Percentiles rank a stretch among this genome's conserved stretches.
These are phyloP conservation scores for Caloboletus firmus DNA, from an alignment of 1,284 basidiomycete species.

Conservation along the genomic window DNA sequence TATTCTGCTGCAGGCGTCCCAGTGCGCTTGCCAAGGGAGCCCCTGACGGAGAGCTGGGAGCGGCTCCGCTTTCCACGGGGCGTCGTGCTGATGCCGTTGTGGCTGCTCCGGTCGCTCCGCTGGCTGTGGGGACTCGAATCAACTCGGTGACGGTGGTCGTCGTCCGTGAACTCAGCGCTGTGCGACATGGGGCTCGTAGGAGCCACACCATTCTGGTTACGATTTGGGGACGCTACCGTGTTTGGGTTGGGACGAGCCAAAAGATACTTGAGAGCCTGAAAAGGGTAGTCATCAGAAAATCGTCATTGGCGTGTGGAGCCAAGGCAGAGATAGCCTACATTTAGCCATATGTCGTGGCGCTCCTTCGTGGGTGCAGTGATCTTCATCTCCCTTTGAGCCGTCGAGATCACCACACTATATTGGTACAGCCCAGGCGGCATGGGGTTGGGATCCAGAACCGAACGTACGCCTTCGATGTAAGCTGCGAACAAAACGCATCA, in stretches of 20 bases:
- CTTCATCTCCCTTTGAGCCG: slow-evolving; percentile 95
- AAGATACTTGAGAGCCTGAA: slow-evolving; percentile 81
- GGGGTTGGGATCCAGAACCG: slow-evolving; percentile 89
- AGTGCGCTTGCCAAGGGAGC: slow-evolving; percentile 77
- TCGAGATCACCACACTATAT: slow-evolving; percentile 91
- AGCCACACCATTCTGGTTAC: slow-evolving; percentile 36
- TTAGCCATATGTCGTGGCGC: slow-evolving; percentile 95
- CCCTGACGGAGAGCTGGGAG: slow-evolving; percentile 69
- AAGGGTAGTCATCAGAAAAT: slow-evolving; percentile 15
- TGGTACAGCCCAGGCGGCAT: slow-evolving; percentile 91
- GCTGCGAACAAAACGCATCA: slow-evolving; percentile 50
- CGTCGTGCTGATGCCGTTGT: slow-evolving; percentile 64
- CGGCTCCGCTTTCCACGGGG: slow-evolving; percentile 74
- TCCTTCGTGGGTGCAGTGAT: slow-evolving; percentile 94
- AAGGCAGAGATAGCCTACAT: slow-evolving; percentile 48
- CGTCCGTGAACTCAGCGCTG: slow-evolving; percentile 50
- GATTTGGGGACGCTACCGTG: slow-evolving; percentile 44
- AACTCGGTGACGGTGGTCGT: slow-evolving; percentile 43
- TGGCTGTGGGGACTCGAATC: slow-evolving; percentile 68
- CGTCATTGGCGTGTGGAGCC: background rate
- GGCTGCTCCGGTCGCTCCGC: slow-evolving; percentile 59
- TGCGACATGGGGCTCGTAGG: slow-evolving; percentile 58
- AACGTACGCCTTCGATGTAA: slow-evolving; percentile 91
- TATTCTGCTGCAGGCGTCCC: slow-evolving; percentile 91
- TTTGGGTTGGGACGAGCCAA: slow-evolving; percentile 64